phyloP scores from a whole-genome alignment of 768 basidiomycete genomes.

The Collybia sordida region DNA sequence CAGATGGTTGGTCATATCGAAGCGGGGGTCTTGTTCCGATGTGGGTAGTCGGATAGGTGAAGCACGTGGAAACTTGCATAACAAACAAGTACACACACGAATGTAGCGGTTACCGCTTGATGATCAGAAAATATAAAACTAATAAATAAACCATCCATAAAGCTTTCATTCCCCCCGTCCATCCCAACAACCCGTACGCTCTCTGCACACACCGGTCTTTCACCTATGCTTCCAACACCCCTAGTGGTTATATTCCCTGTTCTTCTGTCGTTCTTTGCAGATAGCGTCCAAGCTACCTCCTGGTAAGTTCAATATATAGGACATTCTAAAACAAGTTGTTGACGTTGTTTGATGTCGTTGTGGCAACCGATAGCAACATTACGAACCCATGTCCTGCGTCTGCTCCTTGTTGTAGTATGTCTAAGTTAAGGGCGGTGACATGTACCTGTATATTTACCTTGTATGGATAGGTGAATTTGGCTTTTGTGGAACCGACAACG shows the following conservation, averaged over 20 bases:
- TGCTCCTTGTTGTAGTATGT: conserved; percentile 55
- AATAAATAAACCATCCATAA: too few relatives aligned
- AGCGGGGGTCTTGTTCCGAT: too few relatives aligned
- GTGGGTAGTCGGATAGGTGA: too few relatives aligned
- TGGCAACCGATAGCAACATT: conserved; percentile 33
- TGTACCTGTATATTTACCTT: not conserved
- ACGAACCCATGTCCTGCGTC: conserved; percentile 42
- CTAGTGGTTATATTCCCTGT: conserved; percentile 10
- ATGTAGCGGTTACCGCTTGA: too few relatives aligned
- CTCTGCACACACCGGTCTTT: not conserved
- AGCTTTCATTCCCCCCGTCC: not conserved
- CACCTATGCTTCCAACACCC: conserved; percentile 8
- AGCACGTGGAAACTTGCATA: too few relatives aligned
- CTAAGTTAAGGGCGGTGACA: not conserved
- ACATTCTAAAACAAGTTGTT: not conserved
- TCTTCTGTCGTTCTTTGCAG: conserved; percentile 11
- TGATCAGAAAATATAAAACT: too few relatives aligned
- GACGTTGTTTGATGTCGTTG: not conserved
- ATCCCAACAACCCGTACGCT: not conserved
- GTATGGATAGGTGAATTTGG: conserved; percentile 46
- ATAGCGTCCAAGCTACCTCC: conserved; percentile 5
- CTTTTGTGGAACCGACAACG: conserved; percentile 47
- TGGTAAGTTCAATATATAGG: conserved; percentile 7
- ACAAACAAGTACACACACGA: too few relatives aligned
- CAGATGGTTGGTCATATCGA: too few relatives aligned